Conservation (phyloP, 352 stramenopile genomes). For the Lagenidium giganteum region DNA sequence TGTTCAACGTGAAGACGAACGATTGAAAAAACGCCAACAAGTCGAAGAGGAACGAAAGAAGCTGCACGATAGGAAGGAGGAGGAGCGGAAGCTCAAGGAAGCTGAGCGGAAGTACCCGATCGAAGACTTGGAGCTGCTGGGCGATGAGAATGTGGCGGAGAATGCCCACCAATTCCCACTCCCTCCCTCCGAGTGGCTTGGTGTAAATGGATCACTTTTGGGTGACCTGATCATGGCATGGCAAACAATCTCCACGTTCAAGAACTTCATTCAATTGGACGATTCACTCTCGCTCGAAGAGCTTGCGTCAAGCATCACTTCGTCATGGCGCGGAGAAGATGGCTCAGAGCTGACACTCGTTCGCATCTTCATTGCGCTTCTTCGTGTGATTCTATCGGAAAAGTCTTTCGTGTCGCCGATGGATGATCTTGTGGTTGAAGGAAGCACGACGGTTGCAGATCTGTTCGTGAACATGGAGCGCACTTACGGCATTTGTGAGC, state of each 20-base stretch:
- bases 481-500: constrained; percentile 74
- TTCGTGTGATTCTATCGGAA: constrained; percentile 65
- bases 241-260: constrained; percentile 76
- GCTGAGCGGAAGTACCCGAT: constrained; percentile 62
- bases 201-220: constrained; percentile 47
- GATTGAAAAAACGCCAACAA: constrained; percentile 17
- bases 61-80: constrained; percentile 41
- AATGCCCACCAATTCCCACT: constrained; percentile 33
- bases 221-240: constrained; percentile 77
- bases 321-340: constrained; percentile 24
- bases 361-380: constrained; percentile 69
- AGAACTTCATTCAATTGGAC: constrained; percentile 56
- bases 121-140: constrained; percentile 62
- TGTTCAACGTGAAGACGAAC: constrained; percentile 16
- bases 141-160: constrained; percentile 27
- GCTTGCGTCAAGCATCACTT: constrained; percentile 47
- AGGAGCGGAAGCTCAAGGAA: constrained; percentile 42
- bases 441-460: constrained; percentile 76
- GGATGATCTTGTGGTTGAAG: constrained; percentile 75
- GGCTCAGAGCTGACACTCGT: constrained; percentile 41
- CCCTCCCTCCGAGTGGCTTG: constrained; percentile 29
- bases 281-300: constrained; percentile 59
- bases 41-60: constrained; percentile 21
- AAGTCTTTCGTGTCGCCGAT: constrained; percentile 75
- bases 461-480: constrained; percentile 65